Conservation (phyloP, 192 early-diverging fungal genomes). For the Piromyces finnis region DNA sequence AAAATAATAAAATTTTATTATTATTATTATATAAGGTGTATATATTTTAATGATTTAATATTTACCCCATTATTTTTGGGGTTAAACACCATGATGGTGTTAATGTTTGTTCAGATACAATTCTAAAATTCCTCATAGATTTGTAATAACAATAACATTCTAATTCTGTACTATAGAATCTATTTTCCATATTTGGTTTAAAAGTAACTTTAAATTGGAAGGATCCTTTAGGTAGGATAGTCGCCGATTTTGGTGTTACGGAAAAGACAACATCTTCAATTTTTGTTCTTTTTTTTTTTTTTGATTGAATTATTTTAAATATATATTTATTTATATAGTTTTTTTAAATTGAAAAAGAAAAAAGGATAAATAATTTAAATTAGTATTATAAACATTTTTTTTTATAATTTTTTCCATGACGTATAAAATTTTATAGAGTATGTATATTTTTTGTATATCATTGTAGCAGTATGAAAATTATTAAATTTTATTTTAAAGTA, state of each 20-base stretch:
- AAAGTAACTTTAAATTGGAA: conserved; percentile 26
- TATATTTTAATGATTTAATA: too few relatives aligned
- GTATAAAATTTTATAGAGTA: conserved; percentile 3
- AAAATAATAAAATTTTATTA: too few relatives aligned
- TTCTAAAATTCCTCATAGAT: conserved; percentile 34
- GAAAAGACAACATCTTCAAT: conserved; percentile 18
- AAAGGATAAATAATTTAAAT: too few relatives aligned
- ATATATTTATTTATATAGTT: too few relatives aligned
- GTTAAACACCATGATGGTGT: conserved; percentile 40
- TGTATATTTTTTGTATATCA: too few relatives aligned
- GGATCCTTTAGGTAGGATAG: conserved; percentile 19
- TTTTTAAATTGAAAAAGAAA: too few relatives aligned
- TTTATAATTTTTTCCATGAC: too few relatives aligned
- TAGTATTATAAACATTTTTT: too few relatives aligned
- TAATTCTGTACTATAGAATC: conserved; percentile 27
- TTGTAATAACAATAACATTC: conserved; percentile 42
- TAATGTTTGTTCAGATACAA: conserved; percentile 35
- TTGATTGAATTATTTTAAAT: too few relatives aligned
- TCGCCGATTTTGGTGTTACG: conserved; percentile 15
- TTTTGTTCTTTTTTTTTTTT: conserved; percentile 1
- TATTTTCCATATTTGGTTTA: conserved; percentile 25
- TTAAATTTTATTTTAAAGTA: too few relatives aligned
- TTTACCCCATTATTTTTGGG: conserved; percentile 24
- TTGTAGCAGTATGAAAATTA: too few relatives aligned
- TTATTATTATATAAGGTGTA: too few relatives aligned